Evolutionary conservation across 1,284 basidiomycete genomes (phyloP).

Genomic region (Trichosporon faecale): DNA sequence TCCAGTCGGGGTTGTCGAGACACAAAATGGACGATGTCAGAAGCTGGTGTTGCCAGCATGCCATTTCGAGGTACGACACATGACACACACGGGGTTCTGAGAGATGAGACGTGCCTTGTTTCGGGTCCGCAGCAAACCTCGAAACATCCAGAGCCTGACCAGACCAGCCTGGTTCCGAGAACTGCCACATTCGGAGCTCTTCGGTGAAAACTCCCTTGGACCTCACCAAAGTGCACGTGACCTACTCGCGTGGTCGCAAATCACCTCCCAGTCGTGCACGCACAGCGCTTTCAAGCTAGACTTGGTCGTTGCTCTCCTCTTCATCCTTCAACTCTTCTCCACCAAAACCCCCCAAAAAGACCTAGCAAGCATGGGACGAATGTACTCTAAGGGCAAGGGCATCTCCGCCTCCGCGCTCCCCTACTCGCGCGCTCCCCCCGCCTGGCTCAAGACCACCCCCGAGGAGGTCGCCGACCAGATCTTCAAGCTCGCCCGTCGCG

Average conservation of each 20-base stretch:
- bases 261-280: too few relatives aligned
- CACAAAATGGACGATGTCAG: too few relatives aligned
- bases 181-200: too few relatives aligned
- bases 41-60: too few relatives aligned
- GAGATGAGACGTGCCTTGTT: too few relatives aligned
- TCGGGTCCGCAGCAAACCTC: too few relatives aligned
- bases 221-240: background rate
- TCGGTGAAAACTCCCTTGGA: too few relatives aligned
- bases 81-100: too few relatives aligned
- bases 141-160: too few relatives aligned
- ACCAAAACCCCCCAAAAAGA: conserved; percentile 8
- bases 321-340: conserved; percentile 17
- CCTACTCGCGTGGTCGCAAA: background rate
- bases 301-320: background rate
- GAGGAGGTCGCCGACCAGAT: conserved; percentile 96
- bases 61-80: too few relatives aligned
- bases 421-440: conserved; percentile 89
- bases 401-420: conserved; percentile 98
- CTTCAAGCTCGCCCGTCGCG: conserved; percentile 95
- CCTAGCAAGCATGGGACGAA: conserved; percentile 20
- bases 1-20: too few relatives aligned
- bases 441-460: conserved; percentile 94
- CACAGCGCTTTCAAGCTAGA: background rate
- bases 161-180: too few relatives aligned
- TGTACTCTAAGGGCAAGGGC: conserved; percentile 76